A percentile compares a stretch with the other conserved stretches of the same genome.
These are phyloP conservation scores for Wallacemonas rigidus DNA, from an alignment of 208 protist species.

Conservation along the genomic window DNA sequence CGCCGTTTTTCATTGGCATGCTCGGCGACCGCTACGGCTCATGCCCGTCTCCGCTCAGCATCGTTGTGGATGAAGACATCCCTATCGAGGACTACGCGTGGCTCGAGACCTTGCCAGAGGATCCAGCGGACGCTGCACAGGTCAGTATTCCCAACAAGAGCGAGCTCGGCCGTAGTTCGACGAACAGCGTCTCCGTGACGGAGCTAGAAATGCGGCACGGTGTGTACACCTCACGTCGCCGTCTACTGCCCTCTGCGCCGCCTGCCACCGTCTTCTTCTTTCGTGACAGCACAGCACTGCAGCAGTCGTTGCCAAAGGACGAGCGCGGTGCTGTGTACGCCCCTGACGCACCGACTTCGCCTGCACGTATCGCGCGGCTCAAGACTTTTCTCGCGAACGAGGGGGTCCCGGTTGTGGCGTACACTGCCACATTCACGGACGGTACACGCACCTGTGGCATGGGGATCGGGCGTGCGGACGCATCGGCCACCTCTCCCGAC, in stretches of 20 bases:
- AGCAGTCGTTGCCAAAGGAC: slow-evolving; percentile 40
- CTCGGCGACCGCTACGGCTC: slow-evolving; percentile 91
- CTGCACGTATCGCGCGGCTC: slow-evolving; percentile 41
- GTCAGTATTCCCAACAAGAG: not conserved
- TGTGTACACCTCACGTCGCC: slow-evolving; percentile 57
- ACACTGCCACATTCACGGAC: slow-evolving; percentile 45
- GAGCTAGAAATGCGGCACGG: slow-evolving; percentile 95
- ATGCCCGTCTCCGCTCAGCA: slow-evolving; percentile 62
- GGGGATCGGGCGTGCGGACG: not conserved
- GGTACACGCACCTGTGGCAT: not conserved
- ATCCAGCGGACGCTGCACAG: slow-evolving; percentile 5
- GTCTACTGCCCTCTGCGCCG: slow-evolving; percentile 19
- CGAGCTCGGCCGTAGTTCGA: not conserved
- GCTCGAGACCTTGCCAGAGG: slow-evolving; percentile 40
- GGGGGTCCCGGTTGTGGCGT: slow-evolving; percentile 43
- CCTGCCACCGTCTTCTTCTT: slow-evolving; percentile 79
- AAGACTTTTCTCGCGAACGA: slow-evolving; percentile 30
- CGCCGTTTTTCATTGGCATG: slow-evolving; percentile 94
- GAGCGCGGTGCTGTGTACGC: slow-evolving; percentile 47
- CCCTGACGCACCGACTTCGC: slow-evolving; percentile 42
- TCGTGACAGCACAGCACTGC: slow-evolving; percentile 45
- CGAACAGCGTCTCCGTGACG: slow-evolving; percentile 84
- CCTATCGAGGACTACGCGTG: slow-evolving; percentile 66
- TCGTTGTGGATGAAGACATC: slow-evolving; percentile 78
- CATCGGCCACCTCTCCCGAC: too few species aligned